These are phyloP conservation scores for Miscanthus lutarioriparius DNA, from an alignment of 176 grass and related monocot species.

Conservation along the genomic window DNA sequence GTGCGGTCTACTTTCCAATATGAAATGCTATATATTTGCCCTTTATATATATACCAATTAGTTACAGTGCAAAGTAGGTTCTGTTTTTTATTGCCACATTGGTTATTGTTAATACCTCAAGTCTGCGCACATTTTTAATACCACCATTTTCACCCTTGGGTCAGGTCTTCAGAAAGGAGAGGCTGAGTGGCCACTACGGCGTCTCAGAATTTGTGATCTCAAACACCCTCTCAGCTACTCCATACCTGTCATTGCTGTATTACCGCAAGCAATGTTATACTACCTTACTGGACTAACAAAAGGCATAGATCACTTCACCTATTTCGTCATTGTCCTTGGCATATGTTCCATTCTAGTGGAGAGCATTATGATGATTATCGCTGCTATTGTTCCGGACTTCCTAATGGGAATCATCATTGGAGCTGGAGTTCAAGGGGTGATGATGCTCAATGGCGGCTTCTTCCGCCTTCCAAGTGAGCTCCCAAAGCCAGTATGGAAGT, in stretches of 20 bases:
- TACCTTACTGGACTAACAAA: conserved; percentile 38
- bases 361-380: conserved; percentile 51
- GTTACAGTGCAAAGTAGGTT: neutral
- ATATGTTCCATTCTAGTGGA: conserved; percentile 28
- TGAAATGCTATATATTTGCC: too few species aligned
- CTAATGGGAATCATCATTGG: conserved; percentile 50
- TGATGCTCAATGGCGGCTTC: conserved; percentile 39
- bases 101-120: too few species aligned
- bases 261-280: conserved; percentile 30
- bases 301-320: conserved; percentile 28
- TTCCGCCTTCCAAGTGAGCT: conserved; percentile 44
- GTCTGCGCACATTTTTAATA: neutral
- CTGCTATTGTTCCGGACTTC: conserved; percentile 39
- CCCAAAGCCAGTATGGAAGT: conserved; percentile 56
- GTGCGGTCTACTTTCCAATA: too few species aligned
- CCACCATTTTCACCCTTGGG: neutral
- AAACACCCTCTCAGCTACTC: conserved; percentile 45
- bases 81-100: too few species aligned
- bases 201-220: conserved; percentile 46
- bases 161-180: conserved; percentile 56
- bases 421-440: conserved; percentile 39
- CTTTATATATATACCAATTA: too few species aligned
- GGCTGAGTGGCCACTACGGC: conserved; percentile 51
- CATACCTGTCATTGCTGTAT: conserved; percentile 29
- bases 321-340: conserved; percentile 30